Percentiles rank a stretch among this genome's conserved stretches.
Evolutionary conservation across 2,329 filamentous ascomycete species (phyloP).

Genomic region (Talaromyces piceae): DNA sequence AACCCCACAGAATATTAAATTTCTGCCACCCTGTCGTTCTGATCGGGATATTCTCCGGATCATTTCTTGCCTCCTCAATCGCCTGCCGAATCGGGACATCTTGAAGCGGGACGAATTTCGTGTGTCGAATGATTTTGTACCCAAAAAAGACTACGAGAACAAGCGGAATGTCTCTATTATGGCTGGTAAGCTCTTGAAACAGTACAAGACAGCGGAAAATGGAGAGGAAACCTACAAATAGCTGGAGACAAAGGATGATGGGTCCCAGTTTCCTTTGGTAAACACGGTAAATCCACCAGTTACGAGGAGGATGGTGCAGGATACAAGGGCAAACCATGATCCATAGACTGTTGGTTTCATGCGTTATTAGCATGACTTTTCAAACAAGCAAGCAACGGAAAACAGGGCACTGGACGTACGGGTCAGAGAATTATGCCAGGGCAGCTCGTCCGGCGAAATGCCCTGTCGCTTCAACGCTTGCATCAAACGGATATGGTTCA

Average conservation of each 20-base stretch:
- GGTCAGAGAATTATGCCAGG: conserved; percentile 59
- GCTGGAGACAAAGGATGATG: conserved; percentile 52
- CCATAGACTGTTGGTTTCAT: conserved; percentile 49
- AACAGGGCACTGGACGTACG: not conserved
- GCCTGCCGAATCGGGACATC: conserved; percentile 48
- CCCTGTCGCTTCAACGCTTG: conserved; percentile 50
- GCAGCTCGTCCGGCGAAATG: conserved; percentile 44
- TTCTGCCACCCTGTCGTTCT: conserved; percentile 18
- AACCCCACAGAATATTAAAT: conserved; percentile 29
- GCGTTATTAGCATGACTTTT: conserved; percentile 28
- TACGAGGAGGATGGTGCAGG: conserved; percentile 58
- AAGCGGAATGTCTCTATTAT: conserved; percentile 51
- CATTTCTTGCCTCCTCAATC: conserved; percentile 38
- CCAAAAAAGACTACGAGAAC: conserved; percentile 50
- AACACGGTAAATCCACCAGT: conserved; percentile 63
- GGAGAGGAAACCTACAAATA: conserved; percentile 49
- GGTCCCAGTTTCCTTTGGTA: conserved; percentile 52
- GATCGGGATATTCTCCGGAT: conserved; percentile 29
- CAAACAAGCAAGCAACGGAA: conserved; percentile 16
- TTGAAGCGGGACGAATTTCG: conserved; percentile 46
- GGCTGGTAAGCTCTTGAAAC: not conserved
- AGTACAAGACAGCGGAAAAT: too few relatives aligned
- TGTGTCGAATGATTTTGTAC: conserved; percentile 61
- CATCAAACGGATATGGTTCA: conserved; percentile 53
- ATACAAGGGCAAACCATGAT: conserved; percentile 53